These are phyloP conservation scores for Puccinia sorghi DNA, from an alignment of 1,284 basidiomycete genomes.

Conservation along the genomic window DNA sequence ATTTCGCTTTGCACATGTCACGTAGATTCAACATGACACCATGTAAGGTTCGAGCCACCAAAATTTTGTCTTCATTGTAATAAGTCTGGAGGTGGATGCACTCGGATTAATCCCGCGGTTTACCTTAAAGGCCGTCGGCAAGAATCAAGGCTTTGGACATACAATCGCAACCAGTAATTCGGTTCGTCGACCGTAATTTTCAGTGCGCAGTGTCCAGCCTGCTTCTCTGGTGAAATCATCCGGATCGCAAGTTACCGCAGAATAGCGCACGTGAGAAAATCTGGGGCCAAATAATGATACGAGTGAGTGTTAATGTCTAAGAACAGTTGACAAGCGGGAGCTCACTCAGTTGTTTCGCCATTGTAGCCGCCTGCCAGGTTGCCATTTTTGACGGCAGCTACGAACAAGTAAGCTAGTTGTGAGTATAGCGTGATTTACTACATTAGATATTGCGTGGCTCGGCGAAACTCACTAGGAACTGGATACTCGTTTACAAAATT, in stretches of 20 bases:
- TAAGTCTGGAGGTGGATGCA: conserved; percentile 51
- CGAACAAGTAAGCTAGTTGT: background rate
- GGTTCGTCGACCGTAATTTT: conserved; percentile 83
- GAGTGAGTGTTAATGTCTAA: background rate
- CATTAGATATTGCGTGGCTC: background rate
- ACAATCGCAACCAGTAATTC: conserved; percentile 74
- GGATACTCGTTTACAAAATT: conserved; percentile 49
- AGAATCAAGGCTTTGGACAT: conserved; percentile 20
- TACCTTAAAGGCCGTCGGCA: background rate
- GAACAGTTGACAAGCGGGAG: background rate
- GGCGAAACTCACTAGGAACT: conserved; percentile 33
- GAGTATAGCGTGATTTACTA: background rate
- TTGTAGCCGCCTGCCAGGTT: conserved; percentile 43
- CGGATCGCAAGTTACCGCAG: conserved; percentile 82
- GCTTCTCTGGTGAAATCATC: conserved; percentile 79
- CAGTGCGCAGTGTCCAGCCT: conserved; percentile 77
- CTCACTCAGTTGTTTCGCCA: conserved; percentile 42
- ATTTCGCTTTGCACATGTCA: conserved; percentile 93
- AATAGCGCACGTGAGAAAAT: conserved; percentile 50
- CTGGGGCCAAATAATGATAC: background rate
- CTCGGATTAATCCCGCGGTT: background rate
- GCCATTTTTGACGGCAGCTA: conserved; percentile 49
- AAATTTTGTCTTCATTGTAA: conserved; percentile 93
- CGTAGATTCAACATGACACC: conserved; percentile 97
- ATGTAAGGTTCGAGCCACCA: conserved; percentile 88